These are phyloP conservation scores for Pseudopithomyces maydicus DNA, from an alignment of 2,329 filamentous ascomycete species.

Conservation along the genomic window DNA sequence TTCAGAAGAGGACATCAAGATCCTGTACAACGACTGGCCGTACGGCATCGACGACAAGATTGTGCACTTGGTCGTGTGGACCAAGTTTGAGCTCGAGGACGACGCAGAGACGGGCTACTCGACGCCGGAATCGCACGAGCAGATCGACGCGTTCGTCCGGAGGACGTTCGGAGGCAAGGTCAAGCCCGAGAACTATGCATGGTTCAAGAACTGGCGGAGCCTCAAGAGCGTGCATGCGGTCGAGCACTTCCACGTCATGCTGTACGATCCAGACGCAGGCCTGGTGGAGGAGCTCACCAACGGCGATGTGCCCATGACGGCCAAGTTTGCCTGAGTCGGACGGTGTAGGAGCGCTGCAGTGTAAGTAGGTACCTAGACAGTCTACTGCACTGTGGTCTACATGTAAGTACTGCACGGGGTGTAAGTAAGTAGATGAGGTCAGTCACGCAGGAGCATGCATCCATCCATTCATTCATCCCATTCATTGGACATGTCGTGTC, in stretches of 20 bases:
- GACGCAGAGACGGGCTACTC: conserved; percentile 70
- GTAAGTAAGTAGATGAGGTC: too few relatives aligned
- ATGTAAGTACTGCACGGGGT: too few relatives aligned
- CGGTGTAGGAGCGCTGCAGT: too few relatives aligned
- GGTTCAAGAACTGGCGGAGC: conserved; percentile 91
- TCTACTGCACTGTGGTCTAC: too few relatives aligned
- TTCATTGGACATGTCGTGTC: background rate
- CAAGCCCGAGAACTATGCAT: conserved; percentile 58
- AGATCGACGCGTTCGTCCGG: conserved; percentile 74
- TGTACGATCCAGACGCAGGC: conserved; percentile 73
- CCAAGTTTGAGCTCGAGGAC: conserved; percentile 80
- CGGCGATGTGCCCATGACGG: conserved; percentile 69
- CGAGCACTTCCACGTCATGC: conserved; percentile 95
- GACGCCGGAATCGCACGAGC: conserved; percentile 63
- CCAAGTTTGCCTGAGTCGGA: conserved; percentile 25
- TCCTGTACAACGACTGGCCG: conserved; percentile 91
- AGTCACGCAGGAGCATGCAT: too few relatives aligned
- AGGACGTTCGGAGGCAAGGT: conserved; percentile 66
- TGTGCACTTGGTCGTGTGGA: conserved; percentile 89
- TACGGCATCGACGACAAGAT: conserved; percentile 82
- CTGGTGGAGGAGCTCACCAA: conserved; percentile 74
- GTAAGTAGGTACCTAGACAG: too few relatives aligned
- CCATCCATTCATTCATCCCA: background rate
- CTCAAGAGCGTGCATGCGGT: conserved; percentile 85
- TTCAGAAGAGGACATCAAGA: conserved; percentile 65